Evolutionary conservation across 768 basidiomycete species (phyloP).

Genomic region (Russula earlei): DNA sequence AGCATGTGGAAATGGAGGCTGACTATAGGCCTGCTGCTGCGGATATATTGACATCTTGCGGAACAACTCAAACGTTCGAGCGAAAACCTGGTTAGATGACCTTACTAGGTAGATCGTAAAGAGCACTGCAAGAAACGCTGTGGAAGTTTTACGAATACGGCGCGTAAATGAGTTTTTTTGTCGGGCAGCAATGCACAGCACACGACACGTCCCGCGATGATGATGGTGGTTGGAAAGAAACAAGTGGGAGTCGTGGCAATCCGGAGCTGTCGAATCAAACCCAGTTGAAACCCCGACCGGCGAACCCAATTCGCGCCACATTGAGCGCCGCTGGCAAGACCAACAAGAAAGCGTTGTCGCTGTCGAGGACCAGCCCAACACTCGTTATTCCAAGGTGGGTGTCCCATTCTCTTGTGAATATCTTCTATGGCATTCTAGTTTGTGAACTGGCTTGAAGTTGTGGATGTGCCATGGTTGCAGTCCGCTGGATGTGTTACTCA

Average conservation of each 20-base stretch:
- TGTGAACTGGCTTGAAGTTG: not conserved
- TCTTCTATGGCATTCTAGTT: not conserved
- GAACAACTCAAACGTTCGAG: slow-evolving; percentile 13
- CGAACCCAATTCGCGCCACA: slow-evolving; percentile 22
- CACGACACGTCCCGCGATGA: slow-evolving; percentile 19
- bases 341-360: slow-evolving; percentile 18
- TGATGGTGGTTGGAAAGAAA: slow-evolving; percentile 21
- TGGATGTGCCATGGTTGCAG: not conserved
- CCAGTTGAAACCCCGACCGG: slow-evolving; percentile 14
- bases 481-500: slow-evolving; percentile 33
- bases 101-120: slow-evolving; percentile 10
- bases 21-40: slow-evolving; percentile 42
- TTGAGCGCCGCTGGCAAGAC: not conserved
- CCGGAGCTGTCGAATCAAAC: not conserved
- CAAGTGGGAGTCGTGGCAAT: not conserved
- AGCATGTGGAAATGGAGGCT: slow-evolving; percentile 27
- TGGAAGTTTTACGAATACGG: slow-evolving; percentile 13
- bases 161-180: slow-evolving; percentile 13
- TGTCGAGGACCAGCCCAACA: slow-evolving; percentile 27
- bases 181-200: slow-evolving; percentile 15
- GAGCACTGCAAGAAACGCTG: slow-evolving; percentile 7
- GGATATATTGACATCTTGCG: slow-evolving; percentile 53
- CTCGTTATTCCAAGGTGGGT: slow-evolving; percentile 26
- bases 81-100: slow-evolving; percentile 12
- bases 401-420: slow-evolving; percentile 4